Base-by-base conservation (phyloP, 2,329 filamentous ascomycete species). In the Penicillium polonicum region DNA sequence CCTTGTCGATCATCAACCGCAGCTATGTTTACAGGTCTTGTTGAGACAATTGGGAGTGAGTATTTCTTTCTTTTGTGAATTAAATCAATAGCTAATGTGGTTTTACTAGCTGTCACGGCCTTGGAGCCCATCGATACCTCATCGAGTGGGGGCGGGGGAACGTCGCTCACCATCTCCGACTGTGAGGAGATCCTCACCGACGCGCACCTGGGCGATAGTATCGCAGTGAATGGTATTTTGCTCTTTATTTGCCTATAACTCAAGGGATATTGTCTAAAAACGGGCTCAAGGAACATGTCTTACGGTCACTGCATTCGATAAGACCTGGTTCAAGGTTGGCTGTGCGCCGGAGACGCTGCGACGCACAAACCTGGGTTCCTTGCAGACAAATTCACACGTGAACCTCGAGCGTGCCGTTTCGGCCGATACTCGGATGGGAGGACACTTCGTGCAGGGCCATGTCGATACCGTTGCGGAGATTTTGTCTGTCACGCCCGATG, bases 401-500 rank as follows among this genome's bases (percentile, higher is more conserved):
- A 99, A 99, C 76, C 88, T 99, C 52, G 94, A 99, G 81, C 88
- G 94, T 17, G 93, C 94, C 4, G 92, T 99, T 53, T 88, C 89
- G 19, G 91, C 92, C 5, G 85, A 89, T 68, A 97, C 93, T 45
- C 90, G 94, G 55, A 97, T 99, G 91, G 94, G 95, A 46, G 94
- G 94, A 0, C 94, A 99, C 78, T 96, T 97, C 70, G 93, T 97
- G 33, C 95, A 99, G 78, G 94, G 94, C 41, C 94, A 99, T 75
- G 93, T 99, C 60, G 95, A 99, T 76, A 93, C 91, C 12, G 86
- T 88, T 39, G 94, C 93, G 0, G 84, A 83, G 43, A 89, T 99
- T 60, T 72, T 88, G 39, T 83, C 84, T 43, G 84, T 89, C 36
- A 87, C 83, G 19, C 86, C 88, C 3, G 94, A 99, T 75, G 92